These are phyloP conservation scores for Globisporangium spinosum DNA, from an alignment of 352 stramenopile genomes.

Conservation along the genomic window DNA sequence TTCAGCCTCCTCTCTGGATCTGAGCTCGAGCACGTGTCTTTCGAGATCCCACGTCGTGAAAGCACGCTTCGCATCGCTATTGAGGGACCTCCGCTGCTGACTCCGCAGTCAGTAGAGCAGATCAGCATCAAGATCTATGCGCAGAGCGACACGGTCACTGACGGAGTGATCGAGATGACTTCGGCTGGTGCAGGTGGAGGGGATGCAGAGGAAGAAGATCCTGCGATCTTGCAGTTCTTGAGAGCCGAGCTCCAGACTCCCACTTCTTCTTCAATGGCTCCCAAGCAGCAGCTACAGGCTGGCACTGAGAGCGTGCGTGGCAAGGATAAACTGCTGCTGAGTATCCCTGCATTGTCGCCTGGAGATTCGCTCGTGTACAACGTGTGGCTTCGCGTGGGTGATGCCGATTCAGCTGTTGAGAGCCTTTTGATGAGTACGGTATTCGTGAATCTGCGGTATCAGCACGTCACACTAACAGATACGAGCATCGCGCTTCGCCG, in stretches of 20 bases:
- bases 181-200: conserved; percentile 8
- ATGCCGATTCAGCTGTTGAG: conserved; percentile 9
- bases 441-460: conserved; percentile 26
- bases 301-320: background rate
- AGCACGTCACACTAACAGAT: conserved; percentile 18
- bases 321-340: conserved; percentile 21
- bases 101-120: conserved; percentile 37
- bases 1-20: conserved; percentile 40
- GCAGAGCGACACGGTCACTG: conserved; percentile 37
- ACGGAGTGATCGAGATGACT: conserved; percentile 52
- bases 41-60: conserved; percentile 49
- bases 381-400: conserved; percentile 22
- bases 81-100: conserved; percentile 45
- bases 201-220: background rate
- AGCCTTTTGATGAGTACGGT: conserved; percentile 13
- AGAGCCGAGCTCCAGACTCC: conserved; percentile 8
- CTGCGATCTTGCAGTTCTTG: conserved; percentile 14
- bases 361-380: conserved; percentile 22
- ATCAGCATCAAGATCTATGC: conserved; percentile 42
- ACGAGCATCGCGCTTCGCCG: conserved; percentile 24
- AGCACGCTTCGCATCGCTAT: conserved; percentile 51
- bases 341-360: conserved; percentile 23
- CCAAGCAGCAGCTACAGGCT: background rate
- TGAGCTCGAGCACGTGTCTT: conserved; percentile 30
- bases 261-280: background rate